Conservation (phyloP, 2,329 filamentous ascomycete genomes). For the Neopestalotiopsis rosae region DNA sequence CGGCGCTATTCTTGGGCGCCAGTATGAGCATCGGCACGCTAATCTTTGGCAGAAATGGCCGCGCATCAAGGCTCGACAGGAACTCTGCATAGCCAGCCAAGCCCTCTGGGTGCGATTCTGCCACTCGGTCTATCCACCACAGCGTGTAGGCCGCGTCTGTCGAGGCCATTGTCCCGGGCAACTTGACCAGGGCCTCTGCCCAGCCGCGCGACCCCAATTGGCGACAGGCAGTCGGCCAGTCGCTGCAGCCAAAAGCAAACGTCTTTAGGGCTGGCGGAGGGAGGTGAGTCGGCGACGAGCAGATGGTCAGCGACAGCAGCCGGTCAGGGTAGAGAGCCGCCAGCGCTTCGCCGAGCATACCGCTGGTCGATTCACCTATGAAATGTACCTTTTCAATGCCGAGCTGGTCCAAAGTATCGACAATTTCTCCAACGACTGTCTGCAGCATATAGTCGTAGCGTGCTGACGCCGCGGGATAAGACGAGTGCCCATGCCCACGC, state of each 20-base stretch:
- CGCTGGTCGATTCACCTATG: conserved; percentile 9
- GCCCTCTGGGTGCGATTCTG: background rate
- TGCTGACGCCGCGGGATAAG: background rate
- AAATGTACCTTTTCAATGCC: conserved; percentile 7
- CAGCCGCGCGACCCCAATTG: conserved; percentile 1
- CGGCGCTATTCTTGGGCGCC: conserved; percentile 6
- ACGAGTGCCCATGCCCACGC: conserved; percentile 2
- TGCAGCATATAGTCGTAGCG: background rate
- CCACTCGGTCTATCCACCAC: conserved; percentile 12
- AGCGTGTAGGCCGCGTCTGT: background rate
- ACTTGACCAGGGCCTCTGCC: background rate
- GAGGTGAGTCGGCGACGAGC: conserved; percentile 12
- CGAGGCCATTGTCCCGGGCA: background rate
- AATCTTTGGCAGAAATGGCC: background rate
- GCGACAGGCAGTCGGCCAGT: conserved; percentile 7
- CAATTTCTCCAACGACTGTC: conserved; percentile 4
- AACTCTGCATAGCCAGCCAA: conserved; percentile 6
- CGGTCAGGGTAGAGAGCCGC: conserved; percentile 1
- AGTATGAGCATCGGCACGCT: background rate
- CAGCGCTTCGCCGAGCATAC: conserved; percentile 2
- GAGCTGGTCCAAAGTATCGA: conserved; percentile 5
- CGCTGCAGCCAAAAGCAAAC: conserved; percentile 2
- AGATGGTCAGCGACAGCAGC: background rate
- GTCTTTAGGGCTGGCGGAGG: background rate
- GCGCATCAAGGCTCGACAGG: conserved; percentile 4